Conservation (phyloP, 306 rosid genomes). For the Prunus salicina region DNA sequence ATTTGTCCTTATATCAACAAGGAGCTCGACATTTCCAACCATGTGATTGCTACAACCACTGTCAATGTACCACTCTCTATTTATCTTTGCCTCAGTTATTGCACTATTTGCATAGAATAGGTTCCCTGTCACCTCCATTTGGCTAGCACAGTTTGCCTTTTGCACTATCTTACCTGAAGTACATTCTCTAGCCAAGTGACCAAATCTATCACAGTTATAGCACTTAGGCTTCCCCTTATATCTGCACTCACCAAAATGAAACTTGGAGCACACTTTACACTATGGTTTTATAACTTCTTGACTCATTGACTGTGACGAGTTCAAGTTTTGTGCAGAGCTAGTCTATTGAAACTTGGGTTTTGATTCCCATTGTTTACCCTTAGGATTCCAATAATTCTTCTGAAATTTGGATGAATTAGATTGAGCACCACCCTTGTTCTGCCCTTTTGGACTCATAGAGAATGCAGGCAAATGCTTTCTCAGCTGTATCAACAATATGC, state of each 20-base stretch:
- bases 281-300: neutral
- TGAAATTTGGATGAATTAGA: too few relatives aligned
- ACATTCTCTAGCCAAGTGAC: neutral
- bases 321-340: neutral
- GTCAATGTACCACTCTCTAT: neutral
- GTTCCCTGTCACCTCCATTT: neutral
- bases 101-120: neutral
- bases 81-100: fast-evolving
- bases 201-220: neutral
- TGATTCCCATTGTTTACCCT: neutral
- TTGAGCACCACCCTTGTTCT: too few relatives aligned
- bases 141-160: neutral
- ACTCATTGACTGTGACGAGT: neutral
- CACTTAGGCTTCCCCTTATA: neutral
- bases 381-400: too few relatives aligned
- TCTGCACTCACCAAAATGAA: neutral
- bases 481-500: too few relatives aligned
- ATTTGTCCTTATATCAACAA: neutral
- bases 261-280: neutral
- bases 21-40: neutral
- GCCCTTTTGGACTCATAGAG: too few relatives aligned
- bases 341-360: neutral
- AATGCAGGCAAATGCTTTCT: too few relatives aligned
- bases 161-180: neutral
- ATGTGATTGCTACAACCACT: neutral